A percentile compares a stretch with the other conserved stretches of the same genome.
These are phyloP conservation scores for Ulmus americana DNA, from an alignment of 331 rosid species.

Conservation along the genomic window DNA sequence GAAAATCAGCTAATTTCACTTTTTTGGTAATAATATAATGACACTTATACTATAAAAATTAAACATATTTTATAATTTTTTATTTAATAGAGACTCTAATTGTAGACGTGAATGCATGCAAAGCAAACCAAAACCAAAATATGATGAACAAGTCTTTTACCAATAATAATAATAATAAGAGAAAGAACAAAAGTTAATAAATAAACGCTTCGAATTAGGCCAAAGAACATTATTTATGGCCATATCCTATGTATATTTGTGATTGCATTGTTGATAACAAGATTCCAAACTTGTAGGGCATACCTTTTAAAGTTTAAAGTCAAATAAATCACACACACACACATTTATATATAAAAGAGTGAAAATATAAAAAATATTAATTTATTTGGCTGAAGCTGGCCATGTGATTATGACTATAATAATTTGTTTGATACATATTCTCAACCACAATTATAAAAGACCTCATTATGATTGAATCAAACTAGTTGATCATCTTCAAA, in stretches of 20 bases:
- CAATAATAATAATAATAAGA: neutral
- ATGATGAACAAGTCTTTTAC: neutral
- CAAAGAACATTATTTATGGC: neutral
- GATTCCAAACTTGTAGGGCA: neutral
- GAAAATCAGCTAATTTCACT: too few relatives aligned
- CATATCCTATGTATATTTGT: neutral
- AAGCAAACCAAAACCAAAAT: neutral
- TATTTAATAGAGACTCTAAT: neutral
- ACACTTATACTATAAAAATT: neutral
- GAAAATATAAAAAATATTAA: neutral
- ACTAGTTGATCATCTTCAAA: neutral
- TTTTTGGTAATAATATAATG: too few relatives aligned
- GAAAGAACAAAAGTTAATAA: neutral
- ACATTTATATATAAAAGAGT: neutral
- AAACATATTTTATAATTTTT: neutral
- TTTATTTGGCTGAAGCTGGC: conserved; percentile 8
- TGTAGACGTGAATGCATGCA: neutral
- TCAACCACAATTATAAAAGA: neutral
- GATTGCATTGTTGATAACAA: neutral
- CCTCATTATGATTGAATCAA: neutral
- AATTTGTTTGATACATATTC: conserved; percentile 2
- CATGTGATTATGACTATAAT: conserved; percentile 3
- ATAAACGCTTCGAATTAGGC: neutral
- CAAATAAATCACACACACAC: neutral
- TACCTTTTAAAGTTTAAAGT: neutral